These are phyloP conservation scores for Skeletonema tropicum DNA, from an alignment of 108 stramenopile species.

Conservation along the genomic window DNA sequence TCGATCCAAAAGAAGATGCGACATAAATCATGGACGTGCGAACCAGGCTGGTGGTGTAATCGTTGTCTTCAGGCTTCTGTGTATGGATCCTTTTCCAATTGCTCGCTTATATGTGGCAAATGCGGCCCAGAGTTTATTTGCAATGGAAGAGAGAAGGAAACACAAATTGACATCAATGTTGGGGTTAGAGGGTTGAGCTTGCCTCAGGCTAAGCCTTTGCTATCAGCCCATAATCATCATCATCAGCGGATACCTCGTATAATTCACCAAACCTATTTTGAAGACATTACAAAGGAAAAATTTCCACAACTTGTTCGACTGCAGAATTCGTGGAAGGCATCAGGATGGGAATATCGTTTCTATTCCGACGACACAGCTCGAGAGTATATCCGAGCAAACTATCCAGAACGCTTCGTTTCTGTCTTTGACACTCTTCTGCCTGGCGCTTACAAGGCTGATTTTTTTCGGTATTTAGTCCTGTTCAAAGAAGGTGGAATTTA, in stretches of 20 bases:
- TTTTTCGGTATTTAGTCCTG: conserved; percentile 66
- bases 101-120: conserved; percentile 40
- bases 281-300: conserved; percentile 46
- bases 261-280: conserved; percentile 73
- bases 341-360: conserved; percentile 59
- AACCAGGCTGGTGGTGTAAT: conserved; percentile 59
- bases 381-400: conserved; percentile 44
- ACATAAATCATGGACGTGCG: conserved; percentile 23
- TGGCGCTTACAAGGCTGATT: conserved; percentile 67
- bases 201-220: conserved; percentile 1
- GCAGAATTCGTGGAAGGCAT: conserved; percentile 50
- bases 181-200: conserved; percentile 15
- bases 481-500: conserved; percentile 66
- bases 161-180: conserved; percentile 26
- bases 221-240: neutral
- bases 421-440: conserved; percentile 49
- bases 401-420: conserved; percentile 46
- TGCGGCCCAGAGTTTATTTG: conserved; percentile 46
- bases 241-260: conserved; percentile 51
- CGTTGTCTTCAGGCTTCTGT: conserved; percentile 47
- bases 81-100: conserved; percentile 50
- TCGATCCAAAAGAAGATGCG: conserved; percentile 36
- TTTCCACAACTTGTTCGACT: conserved; percentile 58
- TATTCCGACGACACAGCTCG: conserved; percentile 47
- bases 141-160: conserved; percentile 12